Conservation (phyloP, 352 stramenopile genomes). For the Pythium vanterpoolii region DNA sequence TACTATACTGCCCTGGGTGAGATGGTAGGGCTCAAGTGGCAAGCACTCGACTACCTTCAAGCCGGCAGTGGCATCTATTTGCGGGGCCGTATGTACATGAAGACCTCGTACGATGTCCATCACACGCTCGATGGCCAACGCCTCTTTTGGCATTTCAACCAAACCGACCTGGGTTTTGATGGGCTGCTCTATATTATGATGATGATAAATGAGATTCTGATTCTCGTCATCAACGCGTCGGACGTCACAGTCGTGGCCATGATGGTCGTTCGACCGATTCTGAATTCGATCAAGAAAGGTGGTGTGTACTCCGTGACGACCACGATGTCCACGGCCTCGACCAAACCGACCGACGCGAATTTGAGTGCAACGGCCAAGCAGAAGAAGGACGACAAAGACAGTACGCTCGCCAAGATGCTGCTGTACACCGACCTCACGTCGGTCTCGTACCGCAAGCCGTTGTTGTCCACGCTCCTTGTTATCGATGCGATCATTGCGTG, state of each 20-base stretch:
- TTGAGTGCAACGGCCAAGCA: background rate
- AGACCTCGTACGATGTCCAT: conserved; percentile 8
- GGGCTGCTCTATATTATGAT: conserved; percentile 24
- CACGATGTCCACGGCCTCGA: background rate
- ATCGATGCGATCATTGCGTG: conserved; percentile 23
- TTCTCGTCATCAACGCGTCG: conserved; percentile 23
- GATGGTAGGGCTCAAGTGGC: conserved; percentile 21
- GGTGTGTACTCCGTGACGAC: background rate
- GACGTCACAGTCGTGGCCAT: conserved; percentile 21
- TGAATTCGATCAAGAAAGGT: conserved; percentile 2
- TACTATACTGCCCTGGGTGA: conserved; percentile 21
- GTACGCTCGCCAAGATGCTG: conserved; percentile 21
- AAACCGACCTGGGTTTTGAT: conserved; percentile 18
- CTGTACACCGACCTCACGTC: conserved; percentile 28
- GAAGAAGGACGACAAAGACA: conserved; percentile 7
- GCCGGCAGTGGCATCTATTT: conserved; percentile 16
- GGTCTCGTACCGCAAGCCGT: conserved; percentile 22
- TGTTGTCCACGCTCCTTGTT: conserved; percentile 15
- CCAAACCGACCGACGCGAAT: background rate
- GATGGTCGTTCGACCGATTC: conserved; percentile 21
- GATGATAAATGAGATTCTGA: conserved; percentile 18
- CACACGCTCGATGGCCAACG: conserved; percentile 2
- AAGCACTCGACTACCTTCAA: conserved; percentile 23
- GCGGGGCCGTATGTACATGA: conserved; percentile 13
- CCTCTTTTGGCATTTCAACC: conserved; percentile 4